phyloP scores from a whole-genome alignment of 768 basidiomycete species.

The Calocybe indica region DNA sequence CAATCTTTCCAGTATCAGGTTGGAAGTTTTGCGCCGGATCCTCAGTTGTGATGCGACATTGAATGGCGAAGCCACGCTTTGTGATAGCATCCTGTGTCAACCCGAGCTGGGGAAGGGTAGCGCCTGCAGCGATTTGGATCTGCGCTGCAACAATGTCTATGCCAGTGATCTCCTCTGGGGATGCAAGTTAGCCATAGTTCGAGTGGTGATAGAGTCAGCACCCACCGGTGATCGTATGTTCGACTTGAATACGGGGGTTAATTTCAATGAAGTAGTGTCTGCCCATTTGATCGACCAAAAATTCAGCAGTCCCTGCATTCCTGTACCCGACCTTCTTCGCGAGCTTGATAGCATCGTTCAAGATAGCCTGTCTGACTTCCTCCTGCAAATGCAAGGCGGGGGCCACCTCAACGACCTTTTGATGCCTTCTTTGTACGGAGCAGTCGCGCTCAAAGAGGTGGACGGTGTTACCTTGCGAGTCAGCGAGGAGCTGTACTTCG shows the following conservation, averaged over 20 bases:
- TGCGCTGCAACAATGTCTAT: conserved; percentile 99
- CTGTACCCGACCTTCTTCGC: conserved; percentile 91
- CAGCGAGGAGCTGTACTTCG: conserved; percentile 93
- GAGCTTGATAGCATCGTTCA: conserved; percentile 88
- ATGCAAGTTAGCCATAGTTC: conserved; percentile 5
- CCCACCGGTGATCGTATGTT: conserved; percentile 96
- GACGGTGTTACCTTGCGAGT: conserved; percentile 88
- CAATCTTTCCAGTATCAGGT: conserved; percentile 98
- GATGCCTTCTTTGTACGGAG: conserved; percentile 95
- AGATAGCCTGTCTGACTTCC: conserved; percentile 82
- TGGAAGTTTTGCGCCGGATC: conserved; percentile 91
- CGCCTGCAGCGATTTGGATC: conserved; percentile 99
- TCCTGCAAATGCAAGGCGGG: conserved; percentile 94
- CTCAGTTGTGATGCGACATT: conserved; percentile 98
- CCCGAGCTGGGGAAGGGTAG: conserved; percentile 90
- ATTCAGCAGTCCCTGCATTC: conserved; percentile 98
- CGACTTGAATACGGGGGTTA: conserved; percentile 99
- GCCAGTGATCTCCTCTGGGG: conserved; percentile 94
- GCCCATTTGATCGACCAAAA: conserved; percentile 94
- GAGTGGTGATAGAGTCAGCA: conserved; percentile 7
- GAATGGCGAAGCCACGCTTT: conserved; percentile 95
- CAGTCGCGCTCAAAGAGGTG: conserved; percentile 99
- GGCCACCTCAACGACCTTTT: conserved; percentile 98
- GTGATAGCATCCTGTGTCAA: conserved; percentile 93
- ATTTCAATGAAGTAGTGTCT: conserved; percentile 99